Percentiles rank a stretch among this genome's conserved stretches.
phyloP scores from a whole-genome alignment of 345 rosid species.

The Ailanthus altissimus region DNA sequence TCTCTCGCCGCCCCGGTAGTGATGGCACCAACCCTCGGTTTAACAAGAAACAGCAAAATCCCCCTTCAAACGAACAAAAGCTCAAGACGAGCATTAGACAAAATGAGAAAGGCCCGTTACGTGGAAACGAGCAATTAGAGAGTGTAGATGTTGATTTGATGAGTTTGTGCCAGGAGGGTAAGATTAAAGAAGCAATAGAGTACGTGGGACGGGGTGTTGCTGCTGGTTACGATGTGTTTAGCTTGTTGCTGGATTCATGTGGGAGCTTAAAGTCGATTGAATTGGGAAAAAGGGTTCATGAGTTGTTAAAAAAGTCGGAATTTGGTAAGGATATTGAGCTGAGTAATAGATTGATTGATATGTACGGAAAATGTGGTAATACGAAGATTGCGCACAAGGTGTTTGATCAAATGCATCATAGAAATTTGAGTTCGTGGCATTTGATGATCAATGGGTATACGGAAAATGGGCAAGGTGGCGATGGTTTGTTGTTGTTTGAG shows the following conservation, averaged over 20 bases:
- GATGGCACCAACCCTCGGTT: constrained; percentile 13
- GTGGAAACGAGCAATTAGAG: constrained; percentile 14
- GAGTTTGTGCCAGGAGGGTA: constrained; percentile 48
- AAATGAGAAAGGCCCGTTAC: constrained; percentile 24
- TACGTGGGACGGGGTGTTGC: constrained; percentile 30
- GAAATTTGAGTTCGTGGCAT: constrained; percentile 42
- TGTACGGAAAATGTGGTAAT: constrained; percentile 39
- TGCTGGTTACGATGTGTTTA: constrained; percentile 40
- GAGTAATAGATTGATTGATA: constrained; percentile 36
- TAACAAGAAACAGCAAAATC: not conserved
- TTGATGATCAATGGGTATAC: constrained; percentile 51
- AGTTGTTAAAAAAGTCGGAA: constrained; percentile 34
- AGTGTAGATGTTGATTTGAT: constrained; percentile 34
- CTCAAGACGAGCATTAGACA: not conserved
- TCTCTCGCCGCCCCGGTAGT: constrained; percentile 35
- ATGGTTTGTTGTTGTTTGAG: constrained; percentile 48
- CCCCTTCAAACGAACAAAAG: constrained; percentile 8
- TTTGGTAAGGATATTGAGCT: constrained; percentile 34
- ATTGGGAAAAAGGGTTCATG: constrained; percentile 40
- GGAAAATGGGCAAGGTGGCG: constrained; percentile 37
- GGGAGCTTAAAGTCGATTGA: constrained; percentile 39
- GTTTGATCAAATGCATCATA: constrained; percentile 58
- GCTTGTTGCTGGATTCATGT: constrained; percentile 38
- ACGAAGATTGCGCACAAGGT: constrained; percentile 45
- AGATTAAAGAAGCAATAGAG: constrained; percentile 43